phyloP scores from a whole-genome alignment of 2,329 filamentous ascomycete species.

The Stagonosporopsis cucurbitacearum region DNA sequence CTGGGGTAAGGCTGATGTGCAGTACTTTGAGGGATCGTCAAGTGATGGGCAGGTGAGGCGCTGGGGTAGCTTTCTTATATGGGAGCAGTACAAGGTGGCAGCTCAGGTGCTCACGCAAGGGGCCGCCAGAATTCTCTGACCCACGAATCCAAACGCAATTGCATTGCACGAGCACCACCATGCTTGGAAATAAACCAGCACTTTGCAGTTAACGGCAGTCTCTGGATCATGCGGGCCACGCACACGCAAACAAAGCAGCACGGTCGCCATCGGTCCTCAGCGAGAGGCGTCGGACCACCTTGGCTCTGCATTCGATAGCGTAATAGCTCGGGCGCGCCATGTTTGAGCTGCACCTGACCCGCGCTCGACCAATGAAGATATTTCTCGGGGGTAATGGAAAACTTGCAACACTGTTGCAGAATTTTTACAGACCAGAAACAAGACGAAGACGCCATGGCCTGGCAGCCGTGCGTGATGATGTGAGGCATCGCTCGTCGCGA shows the following conservation, averaged over 20 bases:
- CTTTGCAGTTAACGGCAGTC: constrained; percentile 54
- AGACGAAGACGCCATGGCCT: constrained; percentile 29
- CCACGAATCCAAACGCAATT: constrained; percentile 36
- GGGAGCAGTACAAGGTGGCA: constrained; percentile 11
- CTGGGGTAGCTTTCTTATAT: constrained; percentile 11
- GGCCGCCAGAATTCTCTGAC: constrained; percentile 34
- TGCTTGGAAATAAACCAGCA: constrained; percentile 33
- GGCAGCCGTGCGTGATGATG: constrained; percentile 23
- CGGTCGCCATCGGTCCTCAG: constrained; percentile 19
- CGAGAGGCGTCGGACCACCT: constrained; percentile 25
- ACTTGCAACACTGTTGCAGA: constrained; percentile 29
- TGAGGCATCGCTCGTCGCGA: constrained; percentile 22
- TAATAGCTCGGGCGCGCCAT: constrained; percentile 36
- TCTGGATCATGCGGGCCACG: constrained; percentile 43
- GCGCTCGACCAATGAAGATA: constrained; percentile 12
- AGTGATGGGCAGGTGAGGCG: constrained; percentile 5
- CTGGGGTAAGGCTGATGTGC: constrained; percentile 21
- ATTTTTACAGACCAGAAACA: constrained; percentile 25
- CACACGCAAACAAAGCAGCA: constrained; percentile 31
- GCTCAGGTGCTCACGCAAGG: constrained; percentile 22
- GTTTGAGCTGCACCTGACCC: constrained; percentile 35
- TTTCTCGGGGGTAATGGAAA: constrained; percentile 41
- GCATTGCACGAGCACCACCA: constrained; percentile 29
- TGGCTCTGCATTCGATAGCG: constrained; percentile 38
- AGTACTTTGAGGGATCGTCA: constrained; percentile 19